Evolutionary conservation across 768 basidiomycete species (phyloP), one percentile per base, ranked within the genome.

Genomic region (Rhizopogon sp.): DNA sequence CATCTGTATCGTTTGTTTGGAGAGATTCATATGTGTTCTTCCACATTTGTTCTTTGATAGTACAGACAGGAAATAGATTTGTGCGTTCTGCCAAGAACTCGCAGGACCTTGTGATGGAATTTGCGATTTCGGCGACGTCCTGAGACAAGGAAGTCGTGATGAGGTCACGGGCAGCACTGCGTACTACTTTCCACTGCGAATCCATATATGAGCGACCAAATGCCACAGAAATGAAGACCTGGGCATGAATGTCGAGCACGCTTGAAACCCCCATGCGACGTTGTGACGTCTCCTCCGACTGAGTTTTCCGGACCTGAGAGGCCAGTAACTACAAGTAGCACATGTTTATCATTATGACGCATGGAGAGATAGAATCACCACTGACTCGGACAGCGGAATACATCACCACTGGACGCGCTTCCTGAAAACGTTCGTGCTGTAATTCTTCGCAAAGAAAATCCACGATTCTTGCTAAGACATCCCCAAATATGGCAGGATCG

Each of bases 371-470:
- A 52, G 40, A 40, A 25, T 25, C 3, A 22, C 5, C 20, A 73
- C 87, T 71, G 64, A 93, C 94, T 60, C 78, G 76, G 43, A 83
- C 70, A 3, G 86, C 85, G 31, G 79, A 72, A 28, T 74, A 65
- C 71, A 93, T 81, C 16, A 84, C 79, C 22, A 72, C 70, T 1
- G 89, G 83, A 14, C 87, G 79, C 20, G 80, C 71, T 25, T 75
- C 72, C 47, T 74, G 69, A 64, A 90, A 88, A 3, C 88, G 79
- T 54, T 85, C 81, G 59, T 93, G 90, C 64, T 94, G 93, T 17
- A 90, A 69, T 59, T 90, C 85, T 64, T 89, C 90, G 66, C 86
- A 88, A 50, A 93, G 76, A 57, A 90, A 87, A 58, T 84, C 82
- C 13, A 83, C 72, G 39, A 88, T 76, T 65, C 83, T 86, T 7